Evolutionary conservation across 176 grass and related monocot species (phyloP).

Genomic region (Leersia perrieri): DNA sequence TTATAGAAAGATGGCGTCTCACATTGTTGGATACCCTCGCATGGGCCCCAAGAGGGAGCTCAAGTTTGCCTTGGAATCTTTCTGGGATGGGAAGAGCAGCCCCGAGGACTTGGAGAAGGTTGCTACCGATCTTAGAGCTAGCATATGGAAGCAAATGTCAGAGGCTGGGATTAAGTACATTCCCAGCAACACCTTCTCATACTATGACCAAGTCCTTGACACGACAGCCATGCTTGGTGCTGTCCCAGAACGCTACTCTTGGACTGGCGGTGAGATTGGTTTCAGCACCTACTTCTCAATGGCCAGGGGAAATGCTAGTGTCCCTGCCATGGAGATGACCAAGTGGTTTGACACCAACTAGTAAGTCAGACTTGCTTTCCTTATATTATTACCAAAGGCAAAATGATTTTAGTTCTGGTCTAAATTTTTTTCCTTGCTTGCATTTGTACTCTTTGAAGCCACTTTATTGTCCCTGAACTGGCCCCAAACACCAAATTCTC

Average conservation of each 20-base stretch:
- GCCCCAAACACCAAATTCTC: constrained; percentile 82
- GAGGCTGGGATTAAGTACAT: constrained; percentile 86
- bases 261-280: constrained; percentile 79
- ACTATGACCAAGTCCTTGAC: constrained; percentile 95
- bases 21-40: constrained; percentile 96
- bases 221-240: constrained; percentile 93
- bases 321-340: constrained; percentile 99
- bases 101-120: constrained; percentile 91
- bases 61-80: constrained; percentile 94
- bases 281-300: constrained; percentile 92
- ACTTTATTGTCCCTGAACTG: constrained; percentile 96
- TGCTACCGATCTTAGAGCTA: constrained; percentile 61
- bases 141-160: constrained; percentile 97
- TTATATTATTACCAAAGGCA: neutral
- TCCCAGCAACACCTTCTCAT: constrained; percentile 97
- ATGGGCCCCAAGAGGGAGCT: constrained; percentile 99
- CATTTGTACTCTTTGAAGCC: constrained; percentile 45
- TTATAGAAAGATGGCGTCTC: constrained; percentile 84
- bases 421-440: constrained; percentile 17
- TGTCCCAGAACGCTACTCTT: constrained; percentile 81
- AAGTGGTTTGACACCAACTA: constrained; percentile 99
- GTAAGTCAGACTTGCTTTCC: constrained; percentile 43
- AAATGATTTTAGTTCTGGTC: neutral
- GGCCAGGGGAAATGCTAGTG: constrained; percentile 85
- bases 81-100: constrained; percentile 92